Evolutionary conservation across 2,329 filamentous ascomycete species (phyloP).

Genomic region (Fonsecaea nubica): DNA sequence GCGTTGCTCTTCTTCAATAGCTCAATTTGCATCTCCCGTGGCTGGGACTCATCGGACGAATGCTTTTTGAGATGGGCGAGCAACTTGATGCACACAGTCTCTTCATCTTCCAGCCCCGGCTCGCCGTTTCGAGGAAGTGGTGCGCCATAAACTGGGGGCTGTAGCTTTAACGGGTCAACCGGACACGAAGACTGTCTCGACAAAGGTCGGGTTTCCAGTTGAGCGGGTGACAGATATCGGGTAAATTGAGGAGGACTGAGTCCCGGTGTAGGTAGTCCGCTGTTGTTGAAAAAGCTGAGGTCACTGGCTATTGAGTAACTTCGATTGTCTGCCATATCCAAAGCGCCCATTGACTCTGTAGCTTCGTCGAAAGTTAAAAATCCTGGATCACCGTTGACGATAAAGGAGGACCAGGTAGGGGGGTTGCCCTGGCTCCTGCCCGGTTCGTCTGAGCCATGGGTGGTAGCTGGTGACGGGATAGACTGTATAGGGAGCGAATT

Average conservation of each 20-base stretch:
- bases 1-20: conserved; percentile 38
- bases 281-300: conserved; percentile 32
- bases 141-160: conserved; percentile 8
- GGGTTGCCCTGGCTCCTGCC: conserved; percentile 26
- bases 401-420: conserved; percentile 34
- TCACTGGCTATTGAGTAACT: conserved; percentile 35
- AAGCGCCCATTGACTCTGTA: conserved; percentile 30
- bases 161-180: conserved; percentile 22
- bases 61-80: conserved; percentile 39
- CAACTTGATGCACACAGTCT: conserved; percentile 39
- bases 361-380: conserved; percentile 33
- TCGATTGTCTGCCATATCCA: conserved; percentile 36
- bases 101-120: conserved; percentile 32
- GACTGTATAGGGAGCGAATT: conserved; percentile 29
- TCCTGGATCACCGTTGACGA: conserved; percentile 30
- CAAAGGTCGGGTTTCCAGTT: conserved; percentile 30
- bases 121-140: conserved; percentile 15
- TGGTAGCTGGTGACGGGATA: conserved; percentile 38
- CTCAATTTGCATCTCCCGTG: conserved; percentile 32
- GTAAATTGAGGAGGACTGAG: conserved; percentile 38
- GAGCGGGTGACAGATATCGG: conserved; percentile 35
- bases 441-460: conserved; percentile 31
- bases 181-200: conserved; percentile 25
- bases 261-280: conserved; percentile 36
- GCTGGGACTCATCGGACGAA: conserved; percentile 24